A percentile compares a stretch with the other conserved stretches of the same genome.
These are phyloP conservation scores for Acidomyces sp. DNA, from an alignment of 495 filamentous ascomycete genomes.

Conservation along the genomic window DNA sequence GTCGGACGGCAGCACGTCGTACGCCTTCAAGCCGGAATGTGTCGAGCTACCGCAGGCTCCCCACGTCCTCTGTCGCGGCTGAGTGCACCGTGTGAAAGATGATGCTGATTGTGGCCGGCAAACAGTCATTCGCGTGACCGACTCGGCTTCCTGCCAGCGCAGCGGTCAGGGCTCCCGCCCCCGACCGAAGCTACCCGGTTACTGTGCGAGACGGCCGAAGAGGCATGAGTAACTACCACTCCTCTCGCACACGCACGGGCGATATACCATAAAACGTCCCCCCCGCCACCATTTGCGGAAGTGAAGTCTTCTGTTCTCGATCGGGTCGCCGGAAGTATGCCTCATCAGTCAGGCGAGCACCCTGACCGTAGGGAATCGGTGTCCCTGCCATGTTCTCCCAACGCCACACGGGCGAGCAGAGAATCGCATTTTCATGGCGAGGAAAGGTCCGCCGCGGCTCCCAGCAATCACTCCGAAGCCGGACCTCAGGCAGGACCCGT, in stretches of 20 bases:
- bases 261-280: not conserved
- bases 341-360: conserved; percentile 5
- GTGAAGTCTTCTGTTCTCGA: not conserved
- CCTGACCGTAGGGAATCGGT: conserved; percentile 5
- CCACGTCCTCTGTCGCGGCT: conserved; percentile 3
- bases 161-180: not conserved
- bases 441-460: conserved; percentile 5
- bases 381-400: conserved; percentile 6
- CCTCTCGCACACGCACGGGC: not conserved
- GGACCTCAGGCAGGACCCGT: conserved; percentile 3
- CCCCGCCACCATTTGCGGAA: too few species aligned
- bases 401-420: conserved; percentile 1
- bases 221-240: conserved; percentile 5
- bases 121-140: not conserved
- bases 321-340: not conserved
- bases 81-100: conserved; percentile 8
- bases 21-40: not conserved
- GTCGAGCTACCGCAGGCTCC: not conserved
- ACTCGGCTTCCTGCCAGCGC: not conserved
- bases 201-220: not conserved
- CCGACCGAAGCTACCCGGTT: not conserved
- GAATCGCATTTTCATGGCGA: conserved; percentile 5
- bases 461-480: too few species aligned
- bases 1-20: conserved; percentile 8
- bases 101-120: conserved; percentile 3